A percentile compares a stretch with the other conserved stretches of the same genome.
phyloP scores from a whole-genome alignment of 2,329 filamentous ascomycete genomes.

The Fusarium armeniacum region DNA sequence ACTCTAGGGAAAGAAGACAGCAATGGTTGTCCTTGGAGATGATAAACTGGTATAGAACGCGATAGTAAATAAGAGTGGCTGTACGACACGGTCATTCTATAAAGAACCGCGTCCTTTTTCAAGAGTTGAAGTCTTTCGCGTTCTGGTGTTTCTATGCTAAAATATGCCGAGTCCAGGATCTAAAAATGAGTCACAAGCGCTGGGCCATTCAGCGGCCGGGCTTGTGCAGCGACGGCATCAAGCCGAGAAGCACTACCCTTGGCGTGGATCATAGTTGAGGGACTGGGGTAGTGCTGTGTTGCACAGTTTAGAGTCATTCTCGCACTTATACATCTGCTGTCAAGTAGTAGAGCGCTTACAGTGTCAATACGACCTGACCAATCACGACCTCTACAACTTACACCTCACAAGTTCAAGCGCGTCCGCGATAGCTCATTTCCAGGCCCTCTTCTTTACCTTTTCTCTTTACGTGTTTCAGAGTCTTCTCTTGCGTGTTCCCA shows the following conservation, averaged over 20 bases:
- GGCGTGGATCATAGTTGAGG: slow-evolving; percentile 34
- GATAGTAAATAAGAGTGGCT: slow-evolving; percentile 32
- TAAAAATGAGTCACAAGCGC: slow-evolving; percentile 54
- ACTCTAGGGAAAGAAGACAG: background rate
- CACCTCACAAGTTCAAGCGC: slow-evolving; percentile 30
- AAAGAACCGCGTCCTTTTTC: slow-evolving; percentile 19
- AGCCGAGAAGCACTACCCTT: slow-evolving; percentile 48
- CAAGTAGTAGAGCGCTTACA: slow-evolving; percentile 18
- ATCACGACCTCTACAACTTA: slow-evolving; percentile 37
- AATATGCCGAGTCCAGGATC: slow-evolving; percentile 43
- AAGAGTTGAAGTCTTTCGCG: slow-evolving; percentile 15
- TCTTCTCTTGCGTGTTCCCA: slow-evolving; percentile 44
- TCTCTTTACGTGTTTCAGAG: slow-evolving; percentile 41
- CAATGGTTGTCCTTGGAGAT: slow-evolving; percentile 38
- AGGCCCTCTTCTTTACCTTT: too few relatives aligned
- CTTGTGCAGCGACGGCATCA: slow-evolving; percentile 50
- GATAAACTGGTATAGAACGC: slow-evolving; percentile 22
- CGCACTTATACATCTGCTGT: slow-evolving; percentile 16
- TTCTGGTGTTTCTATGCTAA: slow-evolving; percentile 21
- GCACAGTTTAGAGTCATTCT: slow-evolving; percentile 33
- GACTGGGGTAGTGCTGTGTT: slow-evolving; percentile 11
- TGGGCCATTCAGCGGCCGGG: slow-evolving; percentile 52
- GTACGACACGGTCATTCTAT: slow-evolving; percentile 25
- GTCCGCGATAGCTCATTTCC: slow-evolving; percentile 39
- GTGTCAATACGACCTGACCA: slow-evolving; percentile 34